These are phyloP conservation scores for Wickerhamia fluorescens DNA, from an alignment of 805 yeast genomes.

Conservation along the genomic window DNA sequence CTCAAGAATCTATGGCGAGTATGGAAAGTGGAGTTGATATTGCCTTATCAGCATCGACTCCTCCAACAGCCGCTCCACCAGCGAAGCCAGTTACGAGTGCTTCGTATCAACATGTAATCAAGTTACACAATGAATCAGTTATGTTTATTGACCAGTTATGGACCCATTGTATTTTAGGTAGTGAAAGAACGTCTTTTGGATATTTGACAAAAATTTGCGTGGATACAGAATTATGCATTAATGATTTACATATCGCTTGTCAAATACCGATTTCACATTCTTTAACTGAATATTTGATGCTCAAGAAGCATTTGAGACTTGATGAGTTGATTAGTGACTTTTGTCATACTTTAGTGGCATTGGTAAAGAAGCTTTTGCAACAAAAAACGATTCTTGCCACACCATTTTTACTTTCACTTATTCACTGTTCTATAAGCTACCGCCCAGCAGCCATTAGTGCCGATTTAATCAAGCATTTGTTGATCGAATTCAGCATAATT, in stretches of 20 bases:
- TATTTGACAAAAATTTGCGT: constrained; percentile 27
- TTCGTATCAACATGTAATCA: constrained; percentile 12
- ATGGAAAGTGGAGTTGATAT: background rate
- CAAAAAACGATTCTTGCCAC: constrained; percentile 30
- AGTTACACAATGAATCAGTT: constrained; percentile 26
- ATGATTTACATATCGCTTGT: constrained; percentile 15
- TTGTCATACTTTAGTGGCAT: constrained; percentile 12
- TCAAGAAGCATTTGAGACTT: constrained; percentile 39
- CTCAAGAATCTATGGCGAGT: constrained; percentile 1
- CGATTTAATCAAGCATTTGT: constrained; percentile 17
- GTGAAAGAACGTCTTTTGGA: constrained; percentile 22
- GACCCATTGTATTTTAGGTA: constrained; percentile 31
- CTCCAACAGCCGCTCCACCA: constrained; percentile 3
- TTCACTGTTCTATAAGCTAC: constrained; percentile 50
- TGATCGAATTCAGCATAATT: constrained; percentile 11
- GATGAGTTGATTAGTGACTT: constrained; percentile 44
- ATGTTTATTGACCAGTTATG: constrained; percentile 28
- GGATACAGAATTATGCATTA: constrained; percentile 12
- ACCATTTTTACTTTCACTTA: constrained; percentile 55
- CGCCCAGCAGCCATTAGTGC: constrained; percentile 54
- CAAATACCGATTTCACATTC: constrained; percentile 31
- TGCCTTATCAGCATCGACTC: constrained; percentile 1
- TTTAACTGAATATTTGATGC: constrained; percentile 37
- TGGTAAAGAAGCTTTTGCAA: constrained; percentile 24
- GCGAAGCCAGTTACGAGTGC: background rate